Conservation (phyloP, 306 rosid species). For the Parietaria judaica region DNA sequence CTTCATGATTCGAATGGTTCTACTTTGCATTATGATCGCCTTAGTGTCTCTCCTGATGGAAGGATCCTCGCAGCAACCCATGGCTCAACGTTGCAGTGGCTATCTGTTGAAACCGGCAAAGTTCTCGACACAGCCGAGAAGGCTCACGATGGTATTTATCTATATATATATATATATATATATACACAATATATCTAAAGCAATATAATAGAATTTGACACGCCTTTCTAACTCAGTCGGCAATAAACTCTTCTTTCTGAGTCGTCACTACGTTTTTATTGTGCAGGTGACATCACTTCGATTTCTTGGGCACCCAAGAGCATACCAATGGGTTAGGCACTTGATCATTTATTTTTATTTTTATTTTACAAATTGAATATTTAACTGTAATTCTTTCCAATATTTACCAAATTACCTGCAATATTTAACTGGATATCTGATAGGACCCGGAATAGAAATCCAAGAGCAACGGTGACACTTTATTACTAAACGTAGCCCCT, state of each 20-base stretch:
- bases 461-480: too few species aligned
- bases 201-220: not conserved
- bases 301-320: constrained; percentile 78
- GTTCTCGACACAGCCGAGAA: constrained; percentile 93
- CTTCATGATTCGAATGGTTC: constrained; percentile 59
- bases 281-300: constrained; percentile 77
- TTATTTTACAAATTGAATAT: too few species aligned
- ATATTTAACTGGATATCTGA: too few species aligned
- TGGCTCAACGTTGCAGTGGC: constrained; percentile 90
- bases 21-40: constrained; percentile 64
- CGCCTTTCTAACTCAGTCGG: too few species aligned
- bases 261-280: constrained; percentile 5
- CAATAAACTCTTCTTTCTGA: not conserved
- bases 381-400: too few species aligned
- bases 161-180: not conserved
- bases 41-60: constrained; percentile 81
- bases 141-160: constrained; percentile 72
- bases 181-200: not conserved
- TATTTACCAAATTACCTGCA: too few species aligned
- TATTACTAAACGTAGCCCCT: too few species aligned
- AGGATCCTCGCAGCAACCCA: constrained; percentile 69
- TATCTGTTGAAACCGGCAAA: constrained; percentile 70
- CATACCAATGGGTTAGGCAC: constrained; percentile 50
- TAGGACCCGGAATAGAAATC: too few species aligned
- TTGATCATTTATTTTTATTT: too few species aligned